Evolutionary conservation across 2,329 filamentous ascomycete species (phyloP).

Genomic region (Diaporthe australafricana): DNA sequence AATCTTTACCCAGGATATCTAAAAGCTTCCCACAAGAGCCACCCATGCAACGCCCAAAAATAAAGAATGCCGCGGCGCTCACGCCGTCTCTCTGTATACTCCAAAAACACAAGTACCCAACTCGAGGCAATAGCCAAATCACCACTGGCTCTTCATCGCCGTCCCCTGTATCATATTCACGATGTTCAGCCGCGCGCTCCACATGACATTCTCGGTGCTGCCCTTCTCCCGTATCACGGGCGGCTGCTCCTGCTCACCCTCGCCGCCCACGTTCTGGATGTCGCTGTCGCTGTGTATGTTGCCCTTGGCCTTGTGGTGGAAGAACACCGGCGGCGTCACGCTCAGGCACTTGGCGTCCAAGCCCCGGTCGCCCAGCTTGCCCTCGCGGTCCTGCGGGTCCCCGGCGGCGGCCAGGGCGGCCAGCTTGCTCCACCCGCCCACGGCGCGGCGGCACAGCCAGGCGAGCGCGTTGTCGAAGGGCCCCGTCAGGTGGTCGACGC

Average conservation of each 20-base stretch:
- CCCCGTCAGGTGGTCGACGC: constrained; percentile 44
- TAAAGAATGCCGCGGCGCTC: background rate
- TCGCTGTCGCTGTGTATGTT: constrained; percentile 45
- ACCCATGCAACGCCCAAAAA: background rate
- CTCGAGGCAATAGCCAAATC: background rate
- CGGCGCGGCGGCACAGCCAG: constrained; percentile 45
- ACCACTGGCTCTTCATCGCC: constrained; percentile 45
- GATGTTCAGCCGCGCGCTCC: constrained; percentile 49
- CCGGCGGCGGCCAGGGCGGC: constrained; percentile 26
- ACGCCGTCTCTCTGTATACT: background rate
- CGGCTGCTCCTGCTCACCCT: constrained; percentile 31
- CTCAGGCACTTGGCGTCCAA: constrained; percentile 48
- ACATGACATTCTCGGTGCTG: constrained; percentile 49
- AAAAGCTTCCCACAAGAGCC: background rate
- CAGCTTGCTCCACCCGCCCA: constrained; percentile 39
- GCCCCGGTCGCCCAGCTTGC: constrained; percentile 40
- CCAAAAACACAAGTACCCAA: background rate
- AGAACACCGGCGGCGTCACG: constrained; percentile 48
- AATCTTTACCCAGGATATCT: constrained; percentile 16
- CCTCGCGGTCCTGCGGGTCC: constrained; percentile 16
- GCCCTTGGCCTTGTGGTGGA: constrained; percentile 47
- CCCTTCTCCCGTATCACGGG: constrained; percentile 44
- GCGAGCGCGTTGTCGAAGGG: constrained; percentile 49
- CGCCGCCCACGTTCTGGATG: constrained; percentile 42
- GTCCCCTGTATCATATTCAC: constrained; percentile 45